Conservation (phyloP, 75 land plant species). For the Pseudotsuga menziesii region DNA sequence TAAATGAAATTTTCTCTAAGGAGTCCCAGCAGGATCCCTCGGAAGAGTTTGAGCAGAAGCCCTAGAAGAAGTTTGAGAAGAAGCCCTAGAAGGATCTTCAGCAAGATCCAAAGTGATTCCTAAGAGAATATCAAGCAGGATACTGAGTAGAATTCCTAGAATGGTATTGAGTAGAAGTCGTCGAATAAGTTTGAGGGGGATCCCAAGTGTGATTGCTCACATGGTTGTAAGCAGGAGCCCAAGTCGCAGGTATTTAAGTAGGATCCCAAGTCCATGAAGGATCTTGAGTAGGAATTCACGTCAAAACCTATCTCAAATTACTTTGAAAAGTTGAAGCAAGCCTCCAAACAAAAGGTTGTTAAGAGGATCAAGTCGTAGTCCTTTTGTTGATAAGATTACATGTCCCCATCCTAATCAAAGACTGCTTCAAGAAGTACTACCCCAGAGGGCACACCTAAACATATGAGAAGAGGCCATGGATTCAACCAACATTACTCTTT, state of each 20-base stretch:
- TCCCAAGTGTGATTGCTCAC: constrained; percentile 42
- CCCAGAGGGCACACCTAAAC: too few relatives aligned
- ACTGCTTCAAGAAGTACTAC: constrained; percentile 59
- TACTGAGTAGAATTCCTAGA: too few relatives aligned
- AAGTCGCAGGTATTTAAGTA: constrained; percentile 32
- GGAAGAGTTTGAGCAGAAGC: too few relatives aligned
- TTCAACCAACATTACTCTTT: too few relatives aligned
- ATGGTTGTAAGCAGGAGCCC: too few relatives aligned
- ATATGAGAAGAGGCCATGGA: too few relatives aligned
- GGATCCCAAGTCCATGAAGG: constrained; percentile 53
- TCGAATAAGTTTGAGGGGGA: constrained; percentile 12
- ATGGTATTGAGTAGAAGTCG: constrained; percentile 36
- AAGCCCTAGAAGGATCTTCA: constrained; percentile 35
- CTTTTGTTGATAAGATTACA: constrained; percentile 35
- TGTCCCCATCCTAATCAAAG: constrained; percentile 34
- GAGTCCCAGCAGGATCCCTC: too few relatives aligned
- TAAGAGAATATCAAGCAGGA: constrained; percentile 17
- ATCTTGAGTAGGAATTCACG: constrained; percentile 27
- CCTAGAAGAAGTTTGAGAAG: too few relatives aligned
- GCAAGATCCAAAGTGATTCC: constrained; percentile 49
- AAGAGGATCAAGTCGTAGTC: constrained; percentile 38
- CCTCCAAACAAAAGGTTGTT: constrained; percentile 35
- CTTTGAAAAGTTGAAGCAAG: too few relatives aligned
- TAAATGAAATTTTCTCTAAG: too few relatives aligned
- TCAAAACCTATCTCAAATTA: neutral